Base-by-base conservation (phyloP, 441 rosid genomes). In the Isatis lusitanica region DNA sequence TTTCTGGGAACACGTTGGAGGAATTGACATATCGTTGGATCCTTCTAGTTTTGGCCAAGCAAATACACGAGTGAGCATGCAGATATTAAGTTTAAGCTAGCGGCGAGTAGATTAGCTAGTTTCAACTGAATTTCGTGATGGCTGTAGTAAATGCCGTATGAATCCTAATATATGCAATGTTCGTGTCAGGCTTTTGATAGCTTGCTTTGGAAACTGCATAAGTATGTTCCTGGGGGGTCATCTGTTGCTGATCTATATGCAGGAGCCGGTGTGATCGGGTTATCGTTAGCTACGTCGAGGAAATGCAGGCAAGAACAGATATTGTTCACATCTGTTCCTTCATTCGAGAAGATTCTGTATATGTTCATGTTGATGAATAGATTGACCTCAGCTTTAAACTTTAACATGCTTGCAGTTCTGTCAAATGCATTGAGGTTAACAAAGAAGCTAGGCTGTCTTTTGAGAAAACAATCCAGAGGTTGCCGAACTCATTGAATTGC, bases 21-120 rank as follows among this genome's bases (percentile, higher is more conserved):
- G 97, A 52, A 87, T 94, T 74, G 97, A 94, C 80, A 84, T 94
- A 78, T 88, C 90, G 70, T 74, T 94, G 83, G 90, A 87, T 70
- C 96, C 98, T 36, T 92, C 97, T 74, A 84, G 97, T 84, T 94
- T 94, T 79, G 96, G 97, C 79, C 98, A 94, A 83, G 97, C 98
- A 73, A 94, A 94, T 77, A 90, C 90, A 13, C 83, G 83, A 82
- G 96, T 93, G 60, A 24, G 83, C 44, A 44, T 71, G 48, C 42
- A 6, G 40, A 30, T 58, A 31, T 21, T 39, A 7, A 56, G 31
- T 39, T 57, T 52, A 70, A 33, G 24, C 28, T 33, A 61, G 52
- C 43, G 0, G 5, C 9, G 10, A 69, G 53, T 46, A 4, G n/a
- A 21, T 55, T 2, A 11, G 11, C 16, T 78, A 8, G 43, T 42